Base-by-base conservation (phyloP, 2,329 filamentous ascomycete species). In the Albifimbria verrucaria region DNA sequence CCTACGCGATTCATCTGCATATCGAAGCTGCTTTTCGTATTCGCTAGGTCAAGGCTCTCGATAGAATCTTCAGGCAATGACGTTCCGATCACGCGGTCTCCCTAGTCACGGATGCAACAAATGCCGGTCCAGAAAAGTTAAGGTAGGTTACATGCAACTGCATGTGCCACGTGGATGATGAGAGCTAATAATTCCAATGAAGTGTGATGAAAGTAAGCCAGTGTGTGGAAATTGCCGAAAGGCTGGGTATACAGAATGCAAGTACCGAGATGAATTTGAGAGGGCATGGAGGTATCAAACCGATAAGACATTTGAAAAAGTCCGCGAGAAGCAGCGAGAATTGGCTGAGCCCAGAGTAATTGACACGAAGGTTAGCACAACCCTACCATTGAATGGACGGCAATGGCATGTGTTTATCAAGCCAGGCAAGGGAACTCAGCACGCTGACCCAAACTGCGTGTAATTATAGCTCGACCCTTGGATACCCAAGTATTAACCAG, bases 191-290 rank as follows among this genome's bases (percentile, higher is more conserved):
- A 10, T 32, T 32, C 9, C 26, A 21, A 43, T 43, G 39, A 7
- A 43, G 39, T 43, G 39, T 43, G 39, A 43, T n/a, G 39, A 43
- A n/a, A 10, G 9, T 7, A 43, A 43, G n/a, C 39, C 39, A n/a
- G 18, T 21, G 7, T 43, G 39, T 21, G 39, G 9, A 18, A 43
- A 43, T 18, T 43, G 39, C 39, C 15, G 18, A 18, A 43, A 43
- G n/a, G 20, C 9, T 18, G n/a, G 39, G 39, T 18, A 43, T n/a
- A n/a, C 39, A 18, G 50, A 52, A n/a, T 52, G 50, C 50, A 47
- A 24, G 28, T 52, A 52, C 26, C 41, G 50, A 25, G 50, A 52
- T 25, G 50, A 52, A 26, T 52, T 52, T 22, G 50, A 52, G 43
- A 9, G 50, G 41, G 47, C 50, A 20, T 52, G 50, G 50, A 22